Base-by-base conservation (phyloP, 1,284 basidiomycete species). In the Xerocomus alliaceus region DNA sequence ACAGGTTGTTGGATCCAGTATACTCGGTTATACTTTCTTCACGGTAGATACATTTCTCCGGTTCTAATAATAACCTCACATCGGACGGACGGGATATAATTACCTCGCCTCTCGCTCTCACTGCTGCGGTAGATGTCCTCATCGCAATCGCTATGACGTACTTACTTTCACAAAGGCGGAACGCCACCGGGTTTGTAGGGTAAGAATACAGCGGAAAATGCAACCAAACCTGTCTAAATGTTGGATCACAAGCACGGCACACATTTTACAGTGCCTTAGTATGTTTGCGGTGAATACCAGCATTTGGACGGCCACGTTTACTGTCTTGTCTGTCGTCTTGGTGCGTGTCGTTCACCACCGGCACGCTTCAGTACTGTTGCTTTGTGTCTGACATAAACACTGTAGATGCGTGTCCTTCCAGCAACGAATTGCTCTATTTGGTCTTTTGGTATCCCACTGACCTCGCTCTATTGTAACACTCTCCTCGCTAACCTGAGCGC, bases 211-310 rank as follows among this genome's bases (percentile, higher is more conserved):
- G 3, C 5, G 13, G 32, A 28, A n/a, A 34, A 20, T 26, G 18
- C 9, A 22, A 3, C 37, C 18, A 9, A 37, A 39, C 18, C 17
- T 9, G 2, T 28, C 54, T 24, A 11, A 51, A 37, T 11, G 41
- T 20, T 28, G 15, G 6, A 13, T 18, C 2, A 13, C 42, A 50
- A 68, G 68, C 2, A 53, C 62, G 3, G 41, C 15, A 1, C 37
- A 59, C 12, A 11, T 22, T 18, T 39, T 68, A 18, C 57, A 68
- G 20, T 54, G 58, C 11, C 58, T 70, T 20, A 37, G 18, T 1
- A 9, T 62, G 4, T 68, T 61, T 29, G 32, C 65, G 5, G 32
- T 68, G 6, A 68, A 70, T 20, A 62, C 56, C 0, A 57, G 66
- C 12, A 48, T 58, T 12, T 68, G 59, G 65, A 49, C 62, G 2